Evolutionary conservation across 495 filamentous ascomycete genomes (phyloP).

Genomic region (Aspergillus affinis): DNA sequence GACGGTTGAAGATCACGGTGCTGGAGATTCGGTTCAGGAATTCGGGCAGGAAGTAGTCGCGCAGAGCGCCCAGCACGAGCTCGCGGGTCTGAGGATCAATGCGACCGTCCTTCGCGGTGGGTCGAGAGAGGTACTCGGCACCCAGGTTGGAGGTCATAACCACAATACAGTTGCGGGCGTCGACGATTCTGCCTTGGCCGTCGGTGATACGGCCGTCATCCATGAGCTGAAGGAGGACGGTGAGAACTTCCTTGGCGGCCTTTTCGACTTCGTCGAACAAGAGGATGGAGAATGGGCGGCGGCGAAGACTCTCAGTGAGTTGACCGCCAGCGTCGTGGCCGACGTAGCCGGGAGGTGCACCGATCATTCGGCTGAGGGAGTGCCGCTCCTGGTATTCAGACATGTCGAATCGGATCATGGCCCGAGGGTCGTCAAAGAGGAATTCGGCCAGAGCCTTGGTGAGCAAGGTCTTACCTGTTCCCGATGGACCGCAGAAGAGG

Average conservation of each 20-base stretch:
- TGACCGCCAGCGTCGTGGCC: slow-evolving; percentile 96
- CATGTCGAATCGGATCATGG: slow-evolving; percentile 99
- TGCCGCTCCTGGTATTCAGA: slow-evolving; percentile 99
- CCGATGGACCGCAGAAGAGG: slow-evolving; percentile 96
- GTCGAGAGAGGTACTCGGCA: slow-evolving; percentile 85
- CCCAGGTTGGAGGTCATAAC: slow-evolving; percentile 98
- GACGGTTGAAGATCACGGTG: slow-evolving; percentile 97
- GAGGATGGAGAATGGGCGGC: slow-evolving; percentile 94
- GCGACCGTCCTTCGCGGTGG: slow-evolving; percentile 70
- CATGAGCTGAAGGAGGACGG: slow-evolving; percentile 96
- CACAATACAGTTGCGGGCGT: slow-evolving; percentile 96
- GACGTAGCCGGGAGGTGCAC: slow-evolving; percentile 94
- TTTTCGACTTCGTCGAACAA: slow-evolving; percentile 99
- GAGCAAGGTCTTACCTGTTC: slow-evolving; percentile 95
- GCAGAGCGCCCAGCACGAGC: slow-evolving; percentile 82
- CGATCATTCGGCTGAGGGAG: slow-evolving; percentile 94
- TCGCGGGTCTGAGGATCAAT: slow-evolving; percentile 87
- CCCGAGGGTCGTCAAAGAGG: slow-evolving; percentile 93
- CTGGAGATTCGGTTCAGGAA: slow-evolving; percentile 97
- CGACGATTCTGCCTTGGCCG: slow-evolving; percentile 90
- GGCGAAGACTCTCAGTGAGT: slow-evolving; percentile 88
- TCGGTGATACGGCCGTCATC: slow-evolving; percentile 98
- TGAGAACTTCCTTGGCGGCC: slow-evolving; percentile 95
- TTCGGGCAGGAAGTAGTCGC: slow-evolving; percentile 95
- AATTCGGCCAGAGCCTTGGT: slow-evolving; percentile 97